Base-by-base conservation (phyloP, 106 monocot species). In the Dendrobium huoshanense region DNA sequence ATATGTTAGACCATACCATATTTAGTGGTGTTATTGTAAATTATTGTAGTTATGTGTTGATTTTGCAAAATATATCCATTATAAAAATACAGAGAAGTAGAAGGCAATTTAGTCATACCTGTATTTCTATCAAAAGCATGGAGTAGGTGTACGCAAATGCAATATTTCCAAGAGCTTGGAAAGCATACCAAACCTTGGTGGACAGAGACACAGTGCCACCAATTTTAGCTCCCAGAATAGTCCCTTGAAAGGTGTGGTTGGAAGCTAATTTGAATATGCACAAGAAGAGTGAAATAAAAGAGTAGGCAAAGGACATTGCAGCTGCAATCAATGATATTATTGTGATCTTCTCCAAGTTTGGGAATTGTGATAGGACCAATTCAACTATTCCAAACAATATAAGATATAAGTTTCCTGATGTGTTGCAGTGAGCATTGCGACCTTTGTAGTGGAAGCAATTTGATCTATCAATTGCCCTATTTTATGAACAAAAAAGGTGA, bases 121-220 rank as follows among this genome's bases (percentile, higher is more conserved):
- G 89, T 70, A 91, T 89, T 77, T 91, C 91, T 18, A 89, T 85
- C 29, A 91, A 79, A 67, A 91, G 77, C 83, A 87, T 91, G 29
- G 91, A 41, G 72, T 82, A 91, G 45, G 91, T 84, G 80, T 88
- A 91, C 5, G 91, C 87, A 45, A 91, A 91, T n/a, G 91, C 89
- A 29, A 91, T 85, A 79, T 91, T 86, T 67, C 91, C 91, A 54
- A 91, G 82, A 11, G 91, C 89, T 75, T 91, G 91, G 44, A 87
- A 89, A 47, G 82, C 79, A 70, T 58, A 79, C 91, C 91, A 91
- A n/a, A 85, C 41, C 51, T 85, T 88, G 6, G 80, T 81, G 16
- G 82, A 33, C 15, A 13, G 17, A 18, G 86, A 76, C 27, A 75
- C 43, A 20, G 51, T 24, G 8, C 15, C 75, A 27, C 67, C 83